Percentiles rank a stretch among this genome's conserved stretches.
Evolutionary conservation across 148 eudicot species (phyloP).

Genomic region (Silene uniflora): DNA sequence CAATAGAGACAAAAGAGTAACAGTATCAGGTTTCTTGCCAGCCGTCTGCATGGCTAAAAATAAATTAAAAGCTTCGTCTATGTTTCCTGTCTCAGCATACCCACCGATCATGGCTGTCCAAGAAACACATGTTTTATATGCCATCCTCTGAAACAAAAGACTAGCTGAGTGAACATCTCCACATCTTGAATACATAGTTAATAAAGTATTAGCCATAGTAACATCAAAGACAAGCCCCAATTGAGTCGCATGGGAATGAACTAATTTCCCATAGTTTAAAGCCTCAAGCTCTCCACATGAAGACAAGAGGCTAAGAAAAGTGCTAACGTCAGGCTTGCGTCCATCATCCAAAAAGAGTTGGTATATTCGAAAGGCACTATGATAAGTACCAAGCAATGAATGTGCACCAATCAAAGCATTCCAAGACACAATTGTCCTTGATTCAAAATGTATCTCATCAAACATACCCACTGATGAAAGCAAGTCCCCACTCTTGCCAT

Average conservation of each 20-base stretch:
- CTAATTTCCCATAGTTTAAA: slow-evolving; percentile 36
- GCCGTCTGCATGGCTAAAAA: slow-evolving; percentile 44
- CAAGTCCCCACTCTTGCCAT: slow-evolving; percentile 51
- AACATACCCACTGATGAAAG: slow-evolving; percentile 45
- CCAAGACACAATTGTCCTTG: slow-evolving; percentile 53
- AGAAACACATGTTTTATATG: slow-evolving; percentile 46
- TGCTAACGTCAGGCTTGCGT: slow-evolving; percentile 48
- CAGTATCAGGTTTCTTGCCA: slow-evolving; percentile 54
- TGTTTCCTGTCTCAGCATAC: slow-evolving; percentile 46
- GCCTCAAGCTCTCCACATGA: slow-evolving; percentile 36
- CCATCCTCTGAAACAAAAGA: slow-evolving; percentile 41
- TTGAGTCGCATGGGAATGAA: slow-evolving; percentile 54
- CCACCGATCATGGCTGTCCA: slow-evolving; percentile 67
- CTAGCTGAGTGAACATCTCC: slow-evolving; percentile 40
- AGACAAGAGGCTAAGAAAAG: slow-evolving; percentile 53
- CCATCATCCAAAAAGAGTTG: slow-evolving; percentile 32
- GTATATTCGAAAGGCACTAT: slow-evolving; percentile 30
- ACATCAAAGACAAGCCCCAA: slow-evolving; percentile 40
- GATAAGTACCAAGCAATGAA: slow-evolving; percentile 27
- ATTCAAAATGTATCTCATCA: slow-evolving; percentile 25
- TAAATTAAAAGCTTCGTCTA: slow-evolving; percentile 50
- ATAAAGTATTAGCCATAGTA: slow-evolving; percentile 44
- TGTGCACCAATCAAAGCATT: slow-evolving; percentile 53
- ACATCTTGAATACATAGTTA: slow-evolving; percentile 64
- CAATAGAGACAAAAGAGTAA: slow-evolving; percentile 45